Evolutionary conservation across 176 grass and related monocot species (phyloP), one percentile per base, ranked within the genome.

Genomic region (Typha latifolia): DNA sequence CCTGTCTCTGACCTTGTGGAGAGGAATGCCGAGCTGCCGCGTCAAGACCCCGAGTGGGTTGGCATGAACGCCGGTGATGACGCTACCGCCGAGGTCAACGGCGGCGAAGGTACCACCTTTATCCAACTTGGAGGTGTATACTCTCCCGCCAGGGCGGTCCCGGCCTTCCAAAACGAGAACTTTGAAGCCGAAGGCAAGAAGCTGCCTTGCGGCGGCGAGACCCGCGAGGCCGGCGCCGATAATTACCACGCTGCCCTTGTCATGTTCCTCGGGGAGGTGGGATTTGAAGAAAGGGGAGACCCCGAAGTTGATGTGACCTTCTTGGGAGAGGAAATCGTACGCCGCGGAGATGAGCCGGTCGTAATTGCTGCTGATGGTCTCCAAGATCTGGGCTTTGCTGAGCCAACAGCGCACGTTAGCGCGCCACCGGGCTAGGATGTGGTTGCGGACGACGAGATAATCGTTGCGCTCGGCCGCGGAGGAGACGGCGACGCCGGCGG

Each of bases 231-330:
- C 92, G 1, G 92, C 88, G 51, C 92, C 92, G 13, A 96, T 23
- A 49, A 96, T 71, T 27, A 96, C 26, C 12, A 91, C 88, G 26
- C 88, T 80, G 0, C 79, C 77, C 53, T 62, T 72, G 24, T 56
- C 69, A 1, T 65, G 61, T 32, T 6, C 64, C 14, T 66, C 62
- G 63, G 77, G 80, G 6, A 72, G 61, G 59, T 84, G 69, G 51
- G 88, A 15, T 16, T 22, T 85, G 72, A 97, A 89, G 18, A 85
- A 64, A 24, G 85, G 63, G 47, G 88, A 84, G 47, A 97, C 88
- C 20, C 93, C 93, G 51, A 97, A 97, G 78, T 97, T 97, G 66
- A 97, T 86, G 81, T 97, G 82, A 13, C 88, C 93, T 76, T 84
- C 80, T 29, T 79, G 74, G 74, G 72, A 63, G 66, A 97, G 93